Percentiles rank a stretch among this genome's conserved stretches.
These are phyloP conservation scores for Glycine latifolia DNA, from an alignment of 306 rosid species.

Conservation along the genomic window DNA sequence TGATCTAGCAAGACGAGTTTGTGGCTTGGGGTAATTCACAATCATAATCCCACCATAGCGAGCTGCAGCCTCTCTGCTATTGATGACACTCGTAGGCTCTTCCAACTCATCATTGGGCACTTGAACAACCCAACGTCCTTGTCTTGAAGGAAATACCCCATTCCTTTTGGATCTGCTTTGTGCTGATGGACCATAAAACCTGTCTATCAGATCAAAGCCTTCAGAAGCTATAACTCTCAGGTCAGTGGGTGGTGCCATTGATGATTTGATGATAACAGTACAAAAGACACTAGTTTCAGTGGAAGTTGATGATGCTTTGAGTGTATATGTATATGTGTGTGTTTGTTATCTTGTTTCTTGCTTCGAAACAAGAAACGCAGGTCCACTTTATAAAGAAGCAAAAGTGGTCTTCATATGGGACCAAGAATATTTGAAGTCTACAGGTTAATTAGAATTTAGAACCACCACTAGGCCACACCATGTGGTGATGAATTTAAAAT, in stretches of 20 bases:
- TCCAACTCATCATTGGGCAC: constrained; percentile 24
- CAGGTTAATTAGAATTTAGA: too few species aligned
- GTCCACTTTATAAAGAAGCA: neutral
- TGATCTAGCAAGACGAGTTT: neutral
- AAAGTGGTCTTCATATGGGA: neutral
- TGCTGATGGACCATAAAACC: neutral
- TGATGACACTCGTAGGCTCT: neutral
- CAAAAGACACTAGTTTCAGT: neutral
- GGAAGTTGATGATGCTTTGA: neutral
- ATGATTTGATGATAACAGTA: neutral
- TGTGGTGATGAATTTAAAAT: neutral
- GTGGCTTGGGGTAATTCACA: constrained; percentile 3
- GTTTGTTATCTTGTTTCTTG: neutral
- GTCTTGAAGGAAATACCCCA: constrained; percentile 14
- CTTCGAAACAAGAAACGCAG: neutral
- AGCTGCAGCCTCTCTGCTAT: constrained; percentile 20
- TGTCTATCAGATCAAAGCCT: constrained; percentile 1
- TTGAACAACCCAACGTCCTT: constrained; percentile 18
- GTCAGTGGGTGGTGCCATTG: neutral
- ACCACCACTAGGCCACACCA: neutral
- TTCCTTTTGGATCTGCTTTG: neutral
- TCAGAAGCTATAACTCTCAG: neutral
- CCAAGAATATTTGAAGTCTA: neutral
- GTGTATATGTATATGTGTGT: neutral
- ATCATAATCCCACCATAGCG: constrained; percentile 11